phyloP scores from a whole-genome alignment of 768 basidiomycete genomes.

The Tricholoma furcatifolium region DNA sequence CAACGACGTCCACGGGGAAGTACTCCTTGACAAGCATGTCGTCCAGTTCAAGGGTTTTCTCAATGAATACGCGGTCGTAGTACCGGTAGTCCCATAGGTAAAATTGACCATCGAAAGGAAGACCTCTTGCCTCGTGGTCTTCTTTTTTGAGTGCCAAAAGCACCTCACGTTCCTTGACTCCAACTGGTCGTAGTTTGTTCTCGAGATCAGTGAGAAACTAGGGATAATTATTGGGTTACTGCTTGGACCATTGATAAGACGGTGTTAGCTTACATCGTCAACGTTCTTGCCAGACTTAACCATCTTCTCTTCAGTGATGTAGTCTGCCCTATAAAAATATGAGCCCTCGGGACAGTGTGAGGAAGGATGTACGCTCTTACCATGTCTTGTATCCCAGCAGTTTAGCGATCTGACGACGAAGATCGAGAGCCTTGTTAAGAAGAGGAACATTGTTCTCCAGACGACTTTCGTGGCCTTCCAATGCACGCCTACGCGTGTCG shows the following conservation, averaged over 20 bases:
- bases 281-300: conserved; percentile 68
- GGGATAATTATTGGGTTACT: conserved; percentile 2
- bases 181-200: conserved; percentile 71
- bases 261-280: conserved; percentile 39
- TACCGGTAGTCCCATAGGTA: conserved; percentile 87
- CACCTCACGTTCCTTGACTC: conserved; percentile 58
- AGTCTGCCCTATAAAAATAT: conserved; percentile 57
- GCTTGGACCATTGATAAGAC: background rate
- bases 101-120: conserved; percentile 70
- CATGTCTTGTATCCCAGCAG: conserved; percentile 76
- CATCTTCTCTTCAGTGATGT: conserved; percentile 84
- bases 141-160: conserved; percentile 75
- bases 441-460: conserved; percentile 69
- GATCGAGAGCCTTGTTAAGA: conserved; percentile 61
- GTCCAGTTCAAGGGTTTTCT: conserved; percentile 67
- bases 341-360: background rate
- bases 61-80: conserved; percentile 65
- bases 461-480: conserved; percentile 67
- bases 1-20: conserved; percentile 83
- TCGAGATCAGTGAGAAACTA: conserved; percentile 82
- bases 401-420: conserved; percentile 68
- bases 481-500: conserved; percentile 63
- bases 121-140: conserved; percentile 59
- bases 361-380: conserved; percentile 22
- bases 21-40: conserved; percentile 84